Conservation (phyloP, 306 rosid genomes). For the Prunus armeniaca region DNA sequence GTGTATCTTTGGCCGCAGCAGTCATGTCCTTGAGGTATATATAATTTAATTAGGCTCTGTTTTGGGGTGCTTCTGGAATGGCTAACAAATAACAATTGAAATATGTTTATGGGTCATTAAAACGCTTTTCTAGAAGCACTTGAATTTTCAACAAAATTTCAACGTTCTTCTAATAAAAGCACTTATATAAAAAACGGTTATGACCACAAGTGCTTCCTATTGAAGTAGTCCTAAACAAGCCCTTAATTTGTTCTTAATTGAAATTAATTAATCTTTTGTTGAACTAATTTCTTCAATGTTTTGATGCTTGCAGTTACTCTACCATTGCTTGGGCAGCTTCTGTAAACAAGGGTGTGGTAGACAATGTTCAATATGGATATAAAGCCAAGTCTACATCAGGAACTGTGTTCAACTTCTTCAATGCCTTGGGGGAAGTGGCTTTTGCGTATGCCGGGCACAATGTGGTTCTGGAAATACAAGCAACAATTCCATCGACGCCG, state of each 20-base stretch:
- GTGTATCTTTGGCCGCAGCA: conserved; percentile 45
- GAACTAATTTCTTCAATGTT: background rate
- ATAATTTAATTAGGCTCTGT: background rate
- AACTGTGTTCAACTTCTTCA: conserved; percentile 57
- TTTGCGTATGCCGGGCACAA: conserved; percentile 98
- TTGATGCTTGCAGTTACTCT: conserved; percentile 58
- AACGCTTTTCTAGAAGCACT: no score
- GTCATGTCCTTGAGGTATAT: conserved; percentile 53
- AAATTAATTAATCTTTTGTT: background rate
- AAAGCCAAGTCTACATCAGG: conserved; percentile 42
- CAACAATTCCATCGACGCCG: conserved; percentile 89
- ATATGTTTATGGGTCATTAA: no score
- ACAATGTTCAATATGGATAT: conserved; percentile 56
- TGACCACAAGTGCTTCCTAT: no score
- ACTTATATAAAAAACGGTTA: no score
- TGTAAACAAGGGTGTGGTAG: conserved; percentile 55
- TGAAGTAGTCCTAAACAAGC: background rate
- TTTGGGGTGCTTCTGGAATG: no score
- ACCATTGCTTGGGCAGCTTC: conserved; percentile 85
- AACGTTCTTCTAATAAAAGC: no score
- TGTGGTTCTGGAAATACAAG: conserved; percentile 92
- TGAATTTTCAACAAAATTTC: no score
- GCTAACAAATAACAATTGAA: no score
- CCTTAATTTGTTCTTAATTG: background rate
- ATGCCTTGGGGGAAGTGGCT: conserved; percentile 73